Base-by-base conservation (phyloP, 2,329 filamentous ascomycete species). In the Ceratocystis albifundus region DNA sequence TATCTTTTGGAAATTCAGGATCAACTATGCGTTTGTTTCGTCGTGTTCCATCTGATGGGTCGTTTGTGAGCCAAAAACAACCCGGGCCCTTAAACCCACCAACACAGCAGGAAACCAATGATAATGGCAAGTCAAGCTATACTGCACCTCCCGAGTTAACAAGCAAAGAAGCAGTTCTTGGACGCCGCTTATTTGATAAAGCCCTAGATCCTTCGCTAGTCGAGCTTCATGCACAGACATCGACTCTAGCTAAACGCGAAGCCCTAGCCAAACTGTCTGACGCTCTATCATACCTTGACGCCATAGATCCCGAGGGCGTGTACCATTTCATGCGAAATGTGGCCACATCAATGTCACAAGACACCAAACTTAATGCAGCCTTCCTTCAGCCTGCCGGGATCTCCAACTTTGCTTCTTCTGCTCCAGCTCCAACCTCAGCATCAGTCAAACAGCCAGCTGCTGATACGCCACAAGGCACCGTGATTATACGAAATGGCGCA, bases 21-120 rank as follows among this genome's bases (percentile, higher is more conserved):
- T 96, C 93, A 0, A 96, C 92, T 17, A 90, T 96, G 70, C 87
- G 92, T 65, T 87, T 96, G 64, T 97, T 96, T 79, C 89, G 90
- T 69, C 85, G 93, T 28, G 90, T 96, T 0, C 82, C 82, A 0
- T 94, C 92, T 0, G 88, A 90, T 71, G 79, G 80, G 71, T 84
- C 80, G 25, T 78, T 75, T 4, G 48, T 20, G 7, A 61, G 61
- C 20, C 66, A 68, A 41, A 41, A 41, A 25, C 55, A 46, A 15
- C 36, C 59, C 6, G 64, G 30, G 45, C 76, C 77, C 1, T 76
- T 77, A 4, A 76, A 78, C 36, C 82, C 83, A 1, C 17, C 55
- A 59, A 30, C 15, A 36, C 28, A 59, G 15, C 55, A 28, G n/a
- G 30, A 15, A 28, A 36, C 55, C 3, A n/a, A 59, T 15, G 28